Conservation (phyloP, 805 yeast species). For the Teunomyces aglyptinius region DNA sequence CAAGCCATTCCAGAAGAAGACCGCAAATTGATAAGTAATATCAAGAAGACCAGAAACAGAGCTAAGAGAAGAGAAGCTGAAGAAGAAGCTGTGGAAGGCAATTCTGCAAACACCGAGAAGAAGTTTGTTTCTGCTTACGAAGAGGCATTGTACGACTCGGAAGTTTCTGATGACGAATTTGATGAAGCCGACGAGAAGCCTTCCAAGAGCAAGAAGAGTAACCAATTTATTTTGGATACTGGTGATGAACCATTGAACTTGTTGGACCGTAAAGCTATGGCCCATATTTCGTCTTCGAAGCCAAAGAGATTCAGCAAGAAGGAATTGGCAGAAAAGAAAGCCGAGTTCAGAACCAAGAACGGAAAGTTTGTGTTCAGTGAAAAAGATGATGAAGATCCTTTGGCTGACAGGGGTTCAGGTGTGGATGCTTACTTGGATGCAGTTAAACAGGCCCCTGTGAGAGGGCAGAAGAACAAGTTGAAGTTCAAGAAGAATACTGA, state of each 20-base stretch:
- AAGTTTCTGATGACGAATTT: conserved; percentile 57
- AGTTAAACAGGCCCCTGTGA: conserved; percentile 85
- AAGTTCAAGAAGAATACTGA: conserved; percentile 70
- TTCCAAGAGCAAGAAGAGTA: conserved; percentile 33
- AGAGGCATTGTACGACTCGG: conserved; percentile 80
- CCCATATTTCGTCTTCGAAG: conserved; percentile 84
- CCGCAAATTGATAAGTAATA: conserved; percentile 75
- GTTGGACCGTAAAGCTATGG: conserved; percentile 77
- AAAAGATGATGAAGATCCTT: conserved; percentile 34
- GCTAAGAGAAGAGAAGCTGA: conserved; percentile 68
- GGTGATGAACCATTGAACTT: conserved; percentile 82
- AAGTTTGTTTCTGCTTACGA: conserved; percentile 85
- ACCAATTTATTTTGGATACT: conserved; percentile 74
- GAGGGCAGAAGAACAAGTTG: conserved; percentile 90
- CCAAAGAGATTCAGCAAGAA: conserved; percentile 60
- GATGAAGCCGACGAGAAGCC: conserved; percentile 46
- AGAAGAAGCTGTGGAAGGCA: conserved; percentile 25
- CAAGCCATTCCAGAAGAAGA: conserved; percentile 88
- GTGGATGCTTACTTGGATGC: conserved; percentile 94
- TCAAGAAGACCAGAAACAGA: conserved; percentile 81
- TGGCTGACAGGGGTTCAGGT: conserved; percentile 49
- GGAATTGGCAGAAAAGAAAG: conserved; percentile 33
- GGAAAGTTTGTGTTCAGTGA: conserved; percentile 73
- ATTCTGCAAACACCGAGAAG: conserved; percentile 29
- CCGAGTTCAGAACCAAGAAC: conserved; percentile 50